These are phyloP conservation scores for Notholithocarpus densiflorus DNA, from an alignment of 306 rosid genomes.

Conservation along the genomic window DNA sequence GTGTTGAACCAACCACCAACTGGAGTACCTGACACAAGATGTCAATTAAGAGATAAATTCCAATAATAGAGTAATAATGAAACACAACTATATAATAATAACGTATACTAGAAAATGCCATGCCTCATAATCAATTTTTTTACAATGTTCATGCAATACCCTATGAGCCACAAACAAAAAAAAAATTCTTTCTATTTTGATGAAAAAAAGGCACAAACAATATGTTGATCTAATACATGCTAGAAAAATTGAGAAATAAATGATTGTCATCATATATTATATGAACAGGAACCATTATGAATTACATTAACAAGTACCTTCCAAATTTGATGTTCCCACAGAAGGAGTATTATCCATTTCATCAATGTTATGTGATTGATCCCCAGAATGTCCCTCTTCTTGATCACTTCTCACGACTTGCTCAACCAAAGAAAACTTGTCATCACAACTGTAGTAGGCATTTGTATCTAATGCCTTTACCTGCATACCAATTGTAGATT, in stretches of 20 bases:
- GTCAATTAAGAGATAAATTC: conserved; percentile 8
- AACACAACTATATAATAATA: conserved; percentile 6
- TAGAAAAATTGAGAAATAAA: conserved; percentile 10
- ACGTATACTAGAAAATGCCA: conserved; percentile 10
- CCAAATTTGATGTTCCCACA: conserved; percentile 40
- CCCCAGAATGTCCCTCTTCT: conserved; percentile 19
- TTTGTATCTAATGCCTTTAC: conserved; percentile 48
- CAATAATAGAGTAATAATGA: conserved; percentile 7
- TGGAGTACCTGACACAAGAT: conserved; percentile 43
- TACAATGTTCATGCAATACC: neutral
- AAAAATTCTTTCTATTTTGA: neutral
- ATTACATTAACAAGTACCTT: conserved; percentile 43
- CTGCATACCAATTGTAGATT: conserved; percentile 28
- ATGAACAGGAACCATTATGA: conserved; percentile 42
- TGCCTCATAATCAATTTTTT: conserved; percentile 8
- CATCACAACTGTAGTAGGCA: conserved; percentile 82
- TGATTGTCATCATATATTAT: conserved; percentile 8
- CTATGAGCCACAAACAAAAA: neutral
- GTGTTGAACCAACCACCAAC: conserved; percentile 36
- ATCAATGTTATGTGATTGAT: conserved; percentile 30
- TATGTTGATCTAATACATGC: conserved; percentile 1
- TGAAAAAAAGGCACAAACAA: neutral
- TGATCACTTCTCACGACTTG: conserved; percentile 30
- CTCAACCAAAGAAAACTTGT: conserved; percentile 41
- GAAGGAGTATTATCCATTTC: conserved; percentile 21